Percentiles rank a stretch among this genome's conserved stretches.
Evolutionary conservation across 2,329 filamentous ascomycete genomes (phyloP).

Genomic region (Cladosporium sp.): DNA sequence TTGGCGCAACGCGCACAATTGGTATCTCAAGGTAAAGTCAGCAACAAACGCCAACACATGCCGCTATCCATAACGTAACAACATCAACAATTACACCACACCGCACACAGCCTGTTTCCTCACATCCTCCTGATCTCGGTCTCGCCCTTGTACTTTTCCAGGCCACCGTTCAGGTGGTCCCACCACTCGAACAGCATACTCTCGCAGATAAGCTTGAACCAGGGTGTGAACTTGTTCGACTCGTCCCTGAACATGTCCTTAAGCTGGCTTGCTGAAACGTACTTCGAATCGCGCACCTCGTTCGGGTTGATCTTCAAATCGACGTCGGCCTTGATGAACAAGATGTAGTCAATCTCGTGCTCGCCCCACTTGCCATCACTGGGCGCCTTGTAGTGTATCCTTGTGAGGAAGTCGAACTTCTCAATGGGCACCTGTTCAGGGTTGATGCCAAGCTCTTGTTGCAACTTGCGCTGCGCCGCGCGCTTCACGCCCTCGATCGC

Average conservation of each 20-base stretch:
- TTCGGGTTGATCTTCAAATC: conserved; percentile 80
- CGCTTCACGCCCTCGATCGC: conserved; percentile 84
- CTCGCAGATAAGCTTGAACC: conserved; percentile 99
- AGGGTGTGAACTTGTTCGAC: conserved; percentile 84
- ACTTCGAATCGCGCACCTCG: conserved; percentile 82
- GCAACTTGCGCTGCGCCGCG: conserved; percentile 87
- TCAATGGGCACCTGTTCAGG: conserved; percentile 84
- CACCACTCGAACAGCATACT: conserved; percentile 99
- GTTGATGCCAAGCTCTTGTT: conserved; percentile 93
- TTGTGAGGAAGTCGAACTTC: conserved; percentile 87
- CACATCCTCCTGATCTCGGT: conserved; percentile 82
- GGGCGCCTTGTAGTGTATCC: conserved; percentile 97
- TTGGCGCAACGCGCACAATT: conserved; percentile 16
- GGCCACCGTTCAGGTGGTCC: conserved; percentile 74
- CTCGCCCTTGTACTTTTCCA: conserved; percentile 86
- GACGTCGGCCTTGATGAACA: conserved; percentile 95
- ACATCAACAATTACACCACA: conserved; percentile 3
- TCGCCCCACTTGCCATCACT: conserved; percentile 98
- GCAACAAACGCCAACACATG: conserved; percentile 16
- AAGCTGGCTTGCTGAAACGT: conserved; percentile 78
- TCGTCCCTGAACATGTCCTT: conserved; percentile 83
- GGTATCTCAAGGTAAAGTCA: conserved; percentile 19
- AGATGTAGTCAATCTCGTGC: conserved; percentile 98
- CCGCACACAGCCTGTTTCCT: not conserved
- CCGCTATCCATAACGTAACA: conserved; percentile 14